Base-by-base conservation (phyloP, 352 stramenopile genomes). In the Elongisporangium undulatum region DNA sequence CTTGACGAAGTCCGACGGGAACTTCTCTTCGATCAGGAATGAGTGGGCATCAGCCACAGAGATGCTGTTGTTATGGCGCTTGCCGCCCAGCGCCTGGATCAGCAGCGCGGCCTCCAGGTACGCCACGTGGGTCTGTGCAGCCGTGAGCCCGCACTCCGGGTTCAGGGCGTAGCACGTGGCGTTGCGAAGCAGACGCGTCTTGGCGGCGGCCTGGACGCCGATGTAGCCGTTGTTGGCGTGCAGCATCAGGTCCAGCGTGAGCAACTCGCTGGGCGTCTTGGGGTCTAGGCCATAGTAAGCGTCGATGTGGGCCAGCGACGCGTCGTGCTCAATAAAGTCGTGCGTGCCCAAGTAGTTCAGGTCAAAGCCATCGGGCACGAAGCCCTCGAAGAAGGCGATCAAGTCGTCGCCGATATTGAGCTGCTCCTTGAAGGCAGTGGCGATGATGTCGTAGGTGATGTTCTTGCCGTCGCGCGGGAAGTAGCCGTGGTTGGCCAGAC, bases 401-500 rank as follows among this genome's bases (percentile, higher is more conserved):
- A 69, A 61, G 1, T 39, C 59, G 2, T 59, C 57, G 22, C 63
- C 70, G 15, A 79, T 51, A 64, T 72, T 79, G 58, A 69, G 78
- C 20, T 71, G 63, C 21, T 49, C 56, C 4, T 65, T 58, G 19
- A 49, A 22, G 21, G 53, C 49, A 8, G 29, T 39, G 6, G 54
- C 58, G 15, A 61, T 72, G 45, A 59, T 62, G 16, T 67, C 51
- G 23, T 64, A 49, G 39, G 62, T 71, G 55, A 79, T 71, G 52
- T 71, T 67, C 48, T 73, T 72, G 22, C 68, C 72, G 53, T 76
- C 68, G 53, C 76, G 73, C 13, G 70, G 56, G 19, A 82, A 29
- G 55, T 75, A 72, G 13, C 71, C 71, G 62, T 81, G 71, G 58
- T 85, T 85, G n/a, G 75, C 72, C 16, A 81, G 61, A 50, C 68